Percentiles rank a stretch among this genome's conserved stretches.
phyloP scores from a whole-genome alignment of 805 yeast genomes.

The Cyberlindnera lachancei region DNA sequence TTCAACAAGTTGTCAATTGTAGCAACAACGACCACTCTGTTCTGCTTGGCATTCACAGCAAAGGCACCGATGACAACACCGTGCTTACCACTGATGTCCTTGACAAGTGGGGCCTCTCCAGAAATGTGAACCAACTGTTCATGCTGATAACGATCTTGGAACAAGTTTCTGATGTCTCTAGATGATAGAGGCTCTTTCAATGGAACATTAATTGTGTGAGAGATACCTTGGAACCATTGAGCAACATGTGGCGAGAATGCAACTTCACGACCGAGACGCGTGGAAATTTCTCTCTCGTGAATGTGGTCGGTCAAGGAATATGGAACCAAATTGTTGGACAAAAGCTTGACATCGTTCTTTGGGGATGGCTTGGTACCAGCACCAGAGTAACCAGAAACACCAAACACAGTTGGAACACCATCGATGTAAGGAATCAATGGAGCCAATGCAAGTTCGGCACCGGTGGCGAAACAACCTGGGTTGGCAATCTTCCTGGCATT shows the following conservation, averaged over 20 bases:
- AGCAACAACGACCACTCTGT: conserved; percentile 90
- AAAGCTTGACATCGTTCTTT: conserved; percentile 73
- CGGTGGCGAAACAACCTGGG: conserved; percentile 99
- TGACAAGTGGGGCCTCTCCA: conserved; percentile 91
- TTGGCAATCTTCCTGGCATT: conserved; percentile 79
- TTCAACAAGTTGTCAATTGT: conserved; percentile 92
- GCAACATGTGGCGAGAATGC: conserved; percentile 98
- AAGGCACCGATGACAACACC: conserved; percentile 95
- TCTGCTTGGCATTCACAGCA: conserved; percentile 80
- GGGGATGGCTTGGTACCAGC: conserved; percentile 99
- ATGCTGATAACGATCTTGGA: conserved; percentile 80
- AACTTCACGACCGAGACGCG: conserved; percentile 67
- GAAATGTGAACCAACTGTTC: conserved; percentile 80
- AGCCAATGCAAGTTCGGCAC: conserved; percentile 86
- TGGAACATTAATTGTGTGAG: conserved; percentile 88
- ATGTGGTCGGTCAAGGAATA: conserved; percentile 94
- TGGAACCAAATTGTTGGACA: conserved; percentile 83
- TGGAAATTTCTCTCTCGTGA: conserved; percentile 89
- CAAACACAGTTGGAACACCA: conserved; percentile 82
- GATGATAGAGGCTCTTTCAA: conserved; percentile 63
- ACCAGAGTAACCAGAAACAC: conserved; percentile 97
- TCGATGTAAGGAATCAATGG: conserved; percentile 66
- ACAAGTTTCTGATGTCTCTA: conserved; percentile 76
- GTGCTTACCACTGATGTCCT: conserved; percentile 87
- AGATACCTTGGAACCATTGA: conserved; percentile 98